Evolutionary conservation across 1,284 basidiomycete genomes (phyloP).

Genomic region (Cutaneotrichosporon sp.): DNA sequence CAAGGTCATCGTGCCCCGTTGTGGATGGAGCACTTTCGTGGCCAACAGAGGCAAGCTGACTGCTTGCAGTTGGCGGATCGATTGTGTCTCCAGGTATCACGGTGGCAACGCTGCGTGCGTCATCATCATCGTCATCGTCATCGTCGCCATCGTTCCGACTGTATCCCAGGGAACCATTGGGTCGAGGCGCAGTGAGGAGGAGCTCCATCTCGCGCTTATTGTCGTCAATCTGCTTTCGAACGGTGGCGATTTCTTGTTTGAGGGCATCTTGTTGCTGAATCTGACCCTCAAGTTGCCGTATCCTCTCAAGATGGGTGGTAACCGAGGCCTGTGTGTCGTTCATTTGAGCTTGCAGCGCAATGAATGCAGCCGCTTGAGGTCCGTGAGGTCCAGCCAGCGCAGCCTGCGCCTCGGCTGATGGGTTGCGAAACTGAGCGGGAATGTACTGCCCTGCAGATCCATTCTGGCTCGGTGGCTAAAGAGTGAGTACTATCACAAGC

Average conservation of each 20-base stretch:
- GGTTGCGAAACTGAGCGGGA: constrained; percentile 43
- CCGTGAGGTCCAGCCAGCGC: constrained; percentile 43
- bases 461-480: constrained; percentile 51
- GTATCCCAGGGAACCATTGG: constrained; percentile 24
- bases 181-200: constrained; percentile 24
- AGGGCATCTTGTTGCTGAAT: constrained; percentile 77
- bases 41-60: background rate
- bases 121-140: constrained; percentile 53
- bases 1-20: constrained; percentile 56
- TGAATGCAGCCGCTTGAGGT: constrained; percentile 47
- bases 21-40: constrained; percentile 27
- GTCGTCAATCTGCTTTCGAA: constrained; percentile 66
- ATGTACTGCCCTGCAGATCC: constrained; percentile 42
- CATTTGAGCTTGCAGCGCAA: constrained; percentile 75
- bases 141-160: constrained; percentile 53
- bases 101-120: constrained; percentile 42
- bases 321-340: constrained; percentile 78
- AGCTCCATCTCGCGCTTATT: constrained; percentile 46
- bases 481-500: background rate
- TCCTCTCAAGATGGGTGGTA: constrained; percentile 74
- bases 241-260: constrained; percentile 67
- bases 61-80: background rate
- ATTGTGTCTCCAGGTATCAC: constrained; percentile 31
- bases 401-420: constrained; percentile 42
- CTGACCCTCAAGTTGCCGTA: constrained; percentile 73